Percentiles rank a stretch among this genome's conserved stretches.
phyloP scores from a whole-genome alignment of 257 asterid species.

The Eustoma russellianum region DNA sequence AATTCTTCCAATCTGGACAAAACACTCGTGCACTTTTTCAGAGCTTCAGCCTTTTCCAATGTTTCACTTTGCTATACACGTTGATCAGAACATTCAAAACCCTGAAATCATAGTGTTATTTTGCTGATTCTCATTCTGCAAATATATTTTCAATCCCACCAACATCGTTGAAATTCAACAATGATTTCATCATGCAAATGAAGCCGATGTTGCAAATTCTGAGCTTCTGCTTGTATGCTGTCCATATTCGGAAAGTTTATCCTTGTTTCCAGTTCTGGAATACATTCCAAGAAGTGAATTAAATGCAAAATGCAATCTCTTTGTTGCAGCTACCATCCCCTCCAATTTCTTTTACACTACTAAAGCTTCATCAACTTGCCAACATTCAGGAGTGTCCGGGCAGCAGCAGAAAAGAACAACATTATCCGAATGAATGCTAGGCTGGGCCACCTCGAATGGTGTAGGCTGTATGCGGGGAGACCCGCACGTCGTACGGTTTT shows the following conservation, averaged over 20 bases:
- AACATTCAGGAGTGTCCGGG: too few species aligned
- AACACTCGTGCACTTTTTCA: too few species aligned
- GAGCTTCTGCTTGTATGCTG: slow-evolving; percentile 24
- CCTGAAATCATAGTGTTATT: slow-evolving; percentile 40
- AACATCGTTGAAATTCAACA: slow-evolving; percentile 39
- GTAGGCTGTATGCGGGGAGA: background rate
- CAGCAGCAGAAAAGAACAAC: too few species aligned
- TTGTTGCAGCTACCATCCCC: slow-evolving; percentile 13
- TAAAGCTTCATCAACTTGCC: slow-evolving; percentile 45
- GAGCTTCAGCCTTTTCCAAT: too few species aligned
- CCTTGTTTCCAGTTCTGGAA: slow-evolving; percentile 47
- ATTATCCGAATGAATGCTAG: background rate
- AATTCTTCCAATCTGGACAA: too few species aligned
- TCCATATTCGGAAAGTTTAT: slow-evolving; percentile 42
- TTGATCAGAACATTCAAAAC: slow-evolving; percentile 50
- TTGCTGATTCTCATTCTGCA: slow-evolving; percentile 52
- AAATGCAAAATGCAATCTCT: slow-evolving; percentile 1
- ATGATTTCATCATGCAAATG: slow-evolving; percentile 43
- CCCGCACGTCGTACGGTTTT: too few species aligned
- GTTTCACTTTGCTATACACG: slow-evolving; percentile 29
- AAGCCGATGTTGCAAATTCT: slow-evolving; percentile 37
- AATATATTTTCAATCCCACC: slow-evolving; percentile 42
- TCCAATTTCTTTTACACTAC: slow-evolving; percentile 32
- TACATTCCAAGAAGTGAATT: slow-evolving; percentile 34
- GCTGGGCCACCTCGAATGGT: background rate